These are phyloP conservation scores for Pichia cabralensis DNA, from an alignment of 805 yeast genomes.

Conservation along the genomic window DNA sequence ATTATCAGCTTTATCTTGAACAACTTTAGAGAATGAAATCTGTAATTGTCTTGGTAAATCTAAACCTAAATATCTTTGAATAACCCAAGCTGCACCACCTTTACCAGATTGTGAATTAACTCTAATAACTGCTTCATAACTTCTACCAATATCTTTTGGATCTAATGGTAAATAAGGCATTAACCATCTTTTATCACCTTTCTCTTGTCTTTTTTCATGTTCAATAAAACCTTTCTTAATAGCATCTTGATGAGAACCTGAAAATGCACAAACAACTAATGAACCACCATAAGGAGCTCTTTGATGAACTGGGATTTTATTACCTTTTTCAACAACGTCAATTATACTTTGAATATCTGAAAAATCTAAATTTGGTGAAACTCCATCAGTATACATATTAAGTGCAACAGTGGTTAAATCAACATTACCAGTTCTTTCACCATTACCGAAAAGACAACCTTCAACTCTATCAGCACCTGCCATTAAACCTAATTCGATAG, in stretches of 20 bases:
- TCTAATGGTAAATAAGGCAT: slow-evolving; percentile 74
- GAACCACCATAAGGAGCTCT: slow-evolving; percentile 80
- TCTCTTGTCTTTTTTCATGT: slow-evolving; percentile 39
- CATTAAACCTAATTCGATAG: slow-evolving; percentile 62
- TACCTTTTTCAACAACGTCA: slow-evolving; percentile 64
- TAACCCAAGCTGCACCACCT: slow-evolving; percentile 82
- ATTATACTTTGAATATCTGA: slow-evolving; percentile 58
- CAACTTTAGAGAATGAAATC: slow-evolving; percentile 54
- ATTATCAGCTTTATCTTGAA: slow-evolving; percentile 54
- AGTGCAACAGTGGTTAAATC: slow-evolving; percentile 67
- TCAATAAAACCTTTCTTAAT: slow-evolving; percentile 31
- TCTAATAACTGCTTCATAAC: slow-evolving; percentile 73
- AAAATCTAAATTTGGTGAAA: slow-evolving; percentile 61
- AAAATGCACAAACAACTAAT: slow-evolving; percentile 68
- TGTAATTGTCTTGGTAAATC: slow-evolving; percentile 68
- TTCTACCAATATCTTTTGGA: slow-evolving; percentile 74
- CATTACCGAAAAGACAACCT: slow-evolving; percentile 76
- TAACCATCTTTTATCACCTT: slow-evolving; percentile 48
- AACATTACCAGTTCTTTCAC: slow-evolving; percentile 81
- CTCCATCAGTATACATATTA: slow-evolving; percentile 72
- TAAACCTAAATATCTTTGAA: slow-evolving; percentile 58
- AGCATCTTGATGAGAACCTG: slow-evolving; percentile 41
- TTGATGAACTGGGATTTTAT: slow-evolving; percentile 63
- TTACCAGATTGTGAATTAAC: slow-evolving; percentile 83
- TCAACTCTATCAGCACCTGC: slow-evolving; percentile 86